These are phyloP conservation scores for Tetrastigma voinierianum DNA, from an alignment of 164 flowering plant genomes.

Conservation along the genomic window DNA sequence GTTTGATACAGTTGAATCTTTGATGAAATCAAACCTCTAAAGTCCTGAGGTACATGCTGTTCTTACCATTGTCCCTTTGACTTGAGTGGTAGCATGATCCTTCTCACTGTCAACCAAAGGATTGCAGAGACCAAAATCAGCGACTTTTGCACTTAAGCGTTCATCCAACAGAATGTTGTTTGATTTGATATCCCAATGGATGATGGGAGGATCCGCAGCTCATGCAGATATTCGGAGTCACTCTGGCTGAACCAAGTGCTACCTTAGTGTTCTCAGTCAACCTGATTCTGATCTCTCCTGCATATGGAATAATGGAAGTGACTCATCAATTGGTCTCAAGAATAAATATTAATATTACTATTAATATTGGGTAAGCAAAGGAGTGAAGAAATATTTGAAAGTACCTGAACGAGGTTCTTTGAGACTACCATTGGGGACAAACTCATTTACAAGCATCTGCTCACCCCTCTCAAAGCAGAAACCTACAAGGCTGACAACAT, in stretches of 20 bases:
- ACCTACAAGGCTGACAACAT: too few species aligned
- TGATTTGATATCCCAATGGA: slow-evolving; percentile 24
- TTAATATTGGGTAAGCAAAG: neutral
- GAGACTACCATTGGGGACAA: slow-evolving; percentile 34
- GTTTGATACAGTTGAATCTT: too few species aligned
- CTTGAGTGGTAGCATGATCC: slow-evolving; percentile 22
- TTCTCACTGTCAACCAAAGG: slow-evolving; percentile 3
- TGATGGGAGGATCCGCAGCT: slow-evolving; percentile 27
- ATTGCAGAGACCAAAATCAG: slow-evolving; percentile 27
- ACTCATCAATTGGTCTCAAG: neutral
- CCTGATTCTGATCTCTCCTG: slow-evolving; percentile 16
- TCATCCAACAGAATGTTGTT: too few species aligned
- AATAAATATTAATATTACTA: too few species aligned
- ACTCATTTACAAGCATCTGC: slow-evolving; percentile 48
- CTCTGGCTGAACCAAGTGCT: slow-evolving; percentile 22
- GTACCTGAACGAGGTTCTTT: slow-evolving; percentile 39
- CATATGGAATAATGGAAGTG: too few species aligned
- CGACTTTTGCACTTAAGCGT: slow-evolving; percentile 30
- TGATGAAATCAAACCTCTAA: too few species aligned
- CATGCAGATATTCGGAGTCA: slow-evolving; percentile 25
- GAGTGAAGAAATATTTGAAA: neutral
- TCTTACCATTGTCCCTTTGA: slow-evolving; percentile 30
- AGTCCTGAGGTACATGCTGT: too few species aligned
- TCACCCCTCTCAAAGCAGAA: slow-evolving; percentile 46
- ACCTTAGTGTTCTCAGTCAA: slow-evolving; percentile 14